phyloP scores from a whole-genome alignment of 768 basidiomycete species.

The Auriscalpium vulgare region DNA sequence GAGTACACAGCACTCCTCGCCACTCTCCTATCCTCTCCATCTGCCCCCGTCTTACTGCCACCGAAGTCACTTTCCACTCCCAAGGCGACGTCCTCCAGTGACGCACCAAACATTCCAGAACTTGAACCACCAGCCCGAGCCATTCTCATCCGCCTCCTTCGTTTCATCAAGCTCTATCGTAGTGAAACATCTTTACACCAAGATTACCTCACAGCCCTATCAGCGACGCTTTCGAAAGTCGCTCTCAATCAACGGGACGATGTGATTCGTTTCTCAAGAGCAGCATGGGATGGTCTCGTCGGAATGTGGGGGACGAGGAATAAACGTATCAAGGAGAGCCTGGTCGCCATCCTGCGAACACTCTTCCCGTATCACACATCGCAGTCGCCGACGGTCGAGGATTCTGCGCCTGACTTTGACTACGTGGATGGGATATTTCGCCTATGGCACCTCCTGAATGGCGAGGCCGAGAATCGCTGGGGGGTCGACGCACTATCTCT shows the following conservation, averaged over 20 bases:
- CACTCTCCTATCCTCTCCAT: conserved; percentile 48
- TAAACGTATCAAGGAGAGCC: conserved; percentile 65
- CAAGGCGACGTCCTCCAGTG: too few species aligned
- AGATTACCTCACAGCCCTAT: conserved; percentile 63
- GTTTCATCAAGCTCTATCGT: conserved; percentile 60
- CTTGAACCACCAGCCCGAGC: too few species aligned
- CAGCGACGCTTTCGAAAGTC: conserved; percentile 64
- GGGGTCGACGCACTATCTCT: conserved; percentile 60
- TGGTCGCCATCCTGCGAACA: conserved; percentile 63
- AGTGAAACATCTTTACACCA: conserved; percentile 73
- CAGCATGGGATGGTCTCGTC: conserved; percentile 58
- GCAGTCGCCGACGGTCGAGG: conserved; percentile 7
- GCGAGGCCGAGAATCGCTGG: conserved; percentile 57
- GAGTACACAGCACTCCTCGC: conserved; percentile 64
- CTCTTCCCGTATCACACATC: conserved; percentile 66
- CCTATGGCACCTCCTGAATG: conserved; percentile 49
- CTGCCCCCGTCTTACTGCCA: conserved; percentile 47
- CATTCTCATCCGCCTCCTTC: conserved; percentile 51
- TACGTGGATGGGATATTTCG: conserved; percentile 41
- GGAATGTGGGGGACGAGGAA: conserved; percentile 76
- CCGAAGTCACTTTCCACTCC: conserved; percentile 32
- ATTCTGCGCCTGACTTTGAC: conserved; percentile 26
- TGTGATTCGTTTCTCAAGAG: conserved; percentile 51
- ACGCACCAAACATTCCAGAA: too few species aligned
- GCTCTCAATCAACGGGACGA: conserved; percentile 63